These are phyloP conservation scores for Protostelium mycophagum DNA, from an alignment of 78 protist genomes.

Conservation along the genomic window DNA sequence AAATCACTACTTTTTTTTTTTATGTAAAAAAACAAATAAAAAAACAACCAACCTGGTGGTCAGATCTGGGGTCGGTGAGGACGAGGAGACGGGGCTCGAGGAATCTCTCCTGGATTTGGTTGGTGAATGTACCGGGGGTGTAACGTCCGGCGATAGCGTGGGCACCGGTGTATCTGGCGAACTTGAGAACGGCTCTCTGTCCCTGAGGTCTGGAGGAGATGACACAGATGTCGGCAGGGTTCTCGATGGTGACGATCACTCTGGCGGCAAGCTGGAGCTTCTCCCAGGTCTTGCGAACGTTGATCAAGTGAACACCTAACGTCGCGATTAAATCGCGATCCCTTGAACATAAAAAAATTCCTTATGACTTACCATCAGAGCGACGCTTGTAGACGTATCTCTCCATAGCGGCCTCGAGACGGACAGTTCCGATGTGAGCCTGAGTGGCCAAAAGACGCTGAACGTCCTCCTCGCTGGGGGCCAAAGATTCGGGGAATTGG, in stretches of 20 bases:
- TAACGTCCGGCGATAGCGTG: slow-evolving; percentile 93
- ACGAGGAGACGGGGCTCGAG: slow-evolving; percentile 98
- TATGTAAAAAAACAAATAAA: no score
- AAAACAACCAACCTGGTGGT: slow-evolving; percentile 83
- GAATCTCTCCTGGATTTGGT: slow-evolving; percentile 95
- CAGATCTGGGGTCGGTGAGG: slow-evolving; percentile 95
- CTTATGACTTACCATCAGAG: slow-evolving; percentile 71
- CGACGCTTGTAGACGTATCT: slow-evolving; percentile 91
- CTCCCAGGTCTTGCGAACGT: slow-evolving; percentile 98
- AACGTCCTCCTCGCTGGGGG: slow-evolving; percentile 91
- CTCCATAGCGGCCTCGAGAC: slow-evolving; percentile 81
- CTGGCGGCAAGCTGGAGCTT: slow-evolving; percentile 99
- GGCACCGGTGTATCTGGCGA: slow-evolving; percentile 92
- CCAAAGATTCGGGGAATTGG: slow-evolving; percentile 72
- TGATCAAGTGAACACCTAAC: slow-evolving; percentile 88
- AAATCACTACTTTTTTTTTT: no score
- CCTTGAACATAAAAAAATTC: neutral
- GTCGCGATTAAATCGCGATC: neutral
- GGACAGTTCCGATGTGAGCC: slow-evolving; percentile 94
- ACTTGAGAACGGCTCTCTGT: slow-evolving; percentile 99
- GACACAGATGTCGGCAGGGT: slow-evolving; percentile 94
- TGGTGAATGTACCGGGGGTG: slow-evolving; percentile 99
- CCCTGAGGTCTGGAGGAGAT: slow-evolving; percentile 91
- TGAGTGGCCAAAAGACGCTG: slow-evolving; percentile 91
- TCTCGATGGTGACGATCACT: slow-evolving; percentile 96